Conservation (phyloP, 1,139 yeast species). For the Sugiyamaella castrensis region DNA sequence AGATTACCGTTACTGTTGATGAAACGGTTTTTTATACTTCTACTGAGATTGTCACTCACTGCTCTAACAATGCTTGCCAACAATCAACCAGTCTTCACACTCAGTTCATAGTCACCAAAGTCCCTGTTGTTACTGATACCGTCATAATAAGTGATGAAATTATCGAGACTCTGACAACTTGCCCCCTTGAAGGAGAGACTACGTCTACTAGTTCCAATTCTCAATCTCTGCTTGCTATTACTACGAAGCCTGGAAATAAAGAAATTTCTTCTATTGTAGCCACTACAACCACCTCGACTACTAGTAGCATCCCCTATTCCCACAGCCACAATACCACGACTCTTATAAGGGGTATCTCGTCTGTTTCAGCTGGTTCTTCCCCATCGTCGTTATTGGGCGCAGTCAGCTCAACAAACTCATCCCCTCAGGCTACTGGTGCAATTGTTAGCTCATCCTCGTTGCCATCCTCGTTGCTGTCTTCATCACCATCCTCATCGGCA, state of each 20-base stretch:
- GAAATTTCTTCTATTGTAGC: no score
- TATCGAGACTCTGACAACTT: slow-evolving; percentile 5
- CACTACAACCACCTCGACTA: no score
- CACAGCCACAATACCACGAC: no score
- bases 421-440: not conserved
- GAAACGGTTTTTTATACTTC: slow-evolving; percentile 2
- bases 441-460: not conserved
- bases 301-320: no score
- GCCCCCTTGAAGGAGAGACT: slow-evolving; percentile 4
- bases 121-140: slow-evolving; percentile 3
- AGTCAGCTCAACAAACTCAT: not conserved
- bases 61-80: slow-evolving; percentile 11
- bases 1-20: slow-evolving; percentile 5
- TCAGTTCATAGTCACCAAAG: not conserved
- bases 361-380: not conserved
- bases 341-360: no score
- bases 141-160: not conserved
- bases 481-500: not conserved
- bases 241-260: not conserved
- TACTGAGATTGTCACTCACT: slow-evolving; percentile 8
- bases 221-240: not conserved
- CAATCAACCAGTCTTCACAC: slow-evolving; percentile 1
- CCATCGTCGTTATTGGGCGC: not conserved
- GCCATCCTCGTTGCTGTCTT: not conserved
- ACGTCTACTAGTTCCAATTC: not conserved